Evolutionary conservation across 208 protist species (phyloP).

Genomic region (Acanthamoeba culbertsoni): DNA sequence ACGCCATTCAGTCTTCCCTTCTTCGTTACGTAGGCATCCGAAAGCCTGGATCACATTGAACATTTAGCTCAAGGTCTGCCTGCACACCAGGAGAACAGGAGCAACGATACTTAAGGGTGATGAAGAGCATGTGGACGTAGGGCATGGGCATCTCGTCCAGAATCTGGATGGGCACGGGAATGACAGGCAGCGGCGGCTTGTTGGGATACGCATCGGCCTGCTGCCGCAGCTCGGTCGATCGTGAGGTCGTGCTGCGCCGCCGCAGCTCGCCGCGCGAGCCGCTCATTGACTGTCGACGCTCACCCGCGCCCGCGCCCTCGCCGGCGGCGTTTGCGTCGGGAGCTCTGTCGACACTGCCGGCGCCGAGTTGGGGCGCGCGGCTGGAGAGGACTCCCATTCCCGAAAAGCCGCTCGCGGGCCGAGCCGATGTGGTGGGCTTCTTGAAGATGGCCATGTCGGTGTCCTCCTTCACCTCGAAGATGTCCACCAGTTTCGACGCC

Average conservation of each 20-base stretch:
- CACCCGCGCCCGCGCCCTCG: too few species aligned
- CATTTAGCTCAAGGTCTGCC: neutral
- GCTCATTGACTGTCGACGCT: too few species aligned
- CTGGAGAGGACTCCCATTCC: neutral
- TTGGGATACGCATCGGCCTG: neutral
- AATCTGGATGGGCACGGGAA: conserved; percentile 10
- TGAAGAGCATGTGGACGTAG: conserved; percentile 48
- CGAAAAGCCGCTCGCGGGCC: neutral
- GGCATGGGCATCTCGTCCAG: conserved; percentile 13
- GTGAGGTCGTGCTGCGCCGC: too few species aligned
- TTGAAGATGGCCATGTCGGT: neutral
- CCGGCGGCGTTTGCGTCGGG: neutral
- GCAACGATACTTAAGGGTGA: neutral
- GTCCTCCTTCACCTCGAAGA: neutral
- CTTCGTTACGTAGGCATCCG: conserved; percentile 32
- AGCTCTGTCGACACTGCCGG: neutral
- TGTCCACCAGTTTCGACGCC: neutral
- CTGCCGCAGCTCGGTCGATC: neutral
- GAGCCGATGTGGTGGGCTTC: neutral
- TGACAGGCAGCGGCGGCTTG: neutral
- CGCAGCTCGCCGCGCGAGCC: neutral
- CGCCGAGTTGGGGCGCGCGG: neutral
- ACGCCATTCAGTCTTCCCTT: neutral
- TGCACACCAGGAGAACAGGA: neutral
- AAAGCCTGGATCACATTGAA: neutral